A percentile compares a stretch with the other conserved stretches of the same genome.
Evolutionary conservation across 352 stramenopile species (phyloP).

Genomic region (Globisporangium perplexum): DNA sequence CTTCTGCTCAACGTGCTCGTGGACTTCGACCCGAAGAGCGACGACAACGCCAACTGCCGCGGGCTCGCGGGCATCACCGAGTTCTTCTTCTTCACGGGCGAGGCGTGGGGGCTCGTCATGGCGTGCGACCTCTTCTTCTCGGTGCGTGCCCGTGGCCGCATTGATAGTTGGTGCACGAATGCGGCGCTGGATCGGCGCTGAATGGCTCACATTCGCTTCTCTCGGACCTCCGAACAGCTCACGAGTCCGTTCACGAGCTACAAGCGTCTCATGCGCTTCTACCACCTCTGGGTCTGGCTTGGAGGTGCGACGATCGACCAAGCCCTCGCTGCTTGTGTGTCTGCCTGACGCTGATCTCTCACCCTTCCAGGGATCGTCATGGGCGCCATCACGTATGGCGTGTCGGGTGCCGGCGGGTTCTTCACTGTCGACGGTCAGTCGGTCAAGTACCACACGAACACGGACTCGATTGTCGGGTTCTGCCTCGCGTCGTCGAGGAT

Average conservation of each 20-base stretch:
- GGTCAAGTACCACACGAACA: slow-evolving; percentile 68
- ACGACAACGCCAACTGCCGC: slow-evolving; percentile 42
- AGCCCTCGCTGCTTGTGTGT: neutral
- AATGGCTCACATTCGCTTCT: neutral
- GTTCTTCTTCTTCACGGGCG: slow-evolving; percentile 88
- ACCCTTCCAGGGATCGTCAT: slow-evolving; percentile 47
- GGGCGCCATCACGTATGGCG: slow-evolving; percentile 66
- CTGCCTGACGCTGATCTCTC: neutral
- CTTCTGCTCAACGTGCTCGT: slow-evolving; percentile 81
- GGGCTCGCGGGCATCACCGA: slow-evolving; percentile 79
- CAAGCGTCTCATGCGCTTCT: slow-evolving; percentile 87
- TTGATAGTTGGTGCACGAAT: neutral
- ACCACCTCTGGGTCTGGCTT: slow-evolving; percentile 82
- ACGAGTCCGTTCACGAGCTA: slow-evolving; percentile 88
- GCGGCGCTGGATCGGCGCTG: neutral
- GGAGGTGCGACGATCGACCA: slow-evolving; percentile 21
- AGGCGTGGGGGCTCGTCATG: slow-evolving; percentile 87
- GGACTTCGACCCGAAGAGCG: slow-evolving; percentile 57
- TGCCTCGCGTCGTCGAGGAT: slow-evolving; percentile 80
- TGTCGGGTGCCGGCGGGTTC: slow-evolving; percentile 68
- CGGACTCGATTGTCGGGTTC: slow-evolving; percentile 68
- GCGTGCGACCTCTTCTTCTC: slow-evolving; percentile 86
- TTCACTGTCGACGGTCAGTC: slow-evolving; percentile 82
- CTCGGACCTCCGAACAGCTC: slow-evolving; percentile 21
- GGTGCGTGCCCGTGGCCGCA: slow-evolving; percentile 5